phyloP scores from a whole-genome alignment of 805 yeast species.

The Nakazawaea holstii region DNA sequence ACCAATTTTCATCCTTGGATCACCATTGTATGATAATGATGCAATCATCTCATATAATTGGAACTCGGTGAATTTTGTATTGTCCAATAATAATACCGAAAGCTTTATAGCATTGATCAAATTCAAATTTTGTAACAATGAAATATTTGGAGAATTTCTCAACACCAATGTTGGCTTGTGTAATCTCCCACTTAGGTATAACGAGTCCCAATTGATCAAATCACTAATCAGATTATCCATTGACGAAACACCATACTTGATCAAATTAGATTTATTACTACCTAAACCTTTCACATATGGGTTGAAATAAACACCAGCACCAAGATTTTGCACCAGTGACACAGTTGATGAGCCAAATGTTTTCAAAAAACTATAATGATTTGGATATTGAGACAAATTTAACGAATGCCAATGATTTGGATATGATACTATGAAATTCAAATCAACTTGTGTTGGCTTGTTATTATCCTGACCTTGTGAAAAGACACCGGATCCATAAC shows the following conservation, averaged over 20 bases:
- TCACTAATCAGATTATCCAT: constrained; percentile 57
- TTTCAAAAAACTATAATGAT: constrained; percentile 72
- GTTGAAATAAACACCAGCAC: constrained; percentile 92
- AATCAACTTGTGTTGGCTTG: constrained; percentile 58
- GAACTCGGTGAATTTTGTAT: constrained; percentile 31
- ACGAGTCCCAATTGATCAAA: constrained; percentile 75
- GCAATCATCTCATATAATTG: constrained; percentile 75
- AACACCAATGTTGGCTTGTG: constrained; percentile 88
- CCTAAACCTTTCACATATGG: constrained; percentile 73
- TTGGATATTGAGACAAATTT: constrained; percentile 61
- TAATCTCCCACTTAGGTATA: constrained; percentile 86
- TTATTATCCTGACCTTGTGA: constrained; percentile 52
- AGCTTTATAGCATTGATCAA: constrained; percentile 72
- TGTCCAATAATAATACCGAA: constrained; percentile 50
- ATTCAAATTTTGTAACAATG: constrained; percentile 70
- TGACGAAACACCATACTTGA: constrained; percentile 87
- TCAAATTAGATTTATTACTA: constrained; percentile 25
- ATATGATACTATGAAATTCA: constrained; percentile 76
- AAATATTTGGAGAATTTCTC: constrained; percentile 56
- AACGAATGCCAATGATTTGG: constrained; percentile 71
- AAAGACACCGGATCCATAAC: constrained; percentile 94
- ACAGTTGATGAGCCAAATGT: constrained; percentile 56
- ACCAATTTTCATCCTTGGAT: constrained; percentile 74
- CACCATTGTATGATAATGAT: constrained; percentile 81
- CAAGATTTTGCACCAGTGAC: constrained; percentile 55